Evolutionary conservation across 768 basidiomycete genomes (phyloP).

Genomic region (Butyriboletus loyo): DNA sequence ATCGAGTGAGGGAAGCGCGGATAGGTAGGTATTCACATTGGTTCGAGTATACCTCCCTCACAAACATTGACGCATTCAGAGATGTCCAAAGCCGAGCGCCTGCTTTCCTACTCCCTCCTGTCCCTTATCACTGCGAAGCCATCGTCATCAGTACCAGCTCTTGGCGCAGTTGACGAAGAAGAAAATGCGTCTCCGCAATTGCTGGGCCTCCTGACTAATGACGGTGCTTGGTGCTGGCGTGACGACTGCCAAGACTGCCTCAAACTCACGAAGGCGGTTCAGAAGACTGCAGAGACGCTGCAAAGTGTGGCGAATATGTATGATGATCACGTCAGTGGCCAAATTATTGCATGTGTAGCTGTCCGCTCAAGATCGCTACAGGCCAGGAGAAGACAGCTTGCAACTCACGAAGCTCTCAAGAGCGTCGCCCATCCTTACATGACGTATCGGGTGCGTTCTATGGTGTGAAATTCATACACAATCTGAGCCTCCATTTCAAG

Average conservation of each 20-base stretch:
- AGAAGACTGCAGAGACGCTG: constrained; percentile 69
- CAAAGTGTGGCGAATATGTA: constrained; percentile 76
- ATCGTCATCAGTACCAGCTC: constrained; percentile 45
- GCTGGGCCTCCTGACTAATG: constrained; percentile 62
- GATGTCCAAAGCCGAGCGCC: constrained; percentile 73
- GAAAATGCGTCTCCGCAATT: constrained; percentile 35
- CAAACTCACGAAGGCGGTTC: constrained; percentile 73
- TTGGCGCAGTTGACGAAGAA: constrained; percentile 50
- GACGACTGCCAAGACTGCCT: constrained; percentile 77
- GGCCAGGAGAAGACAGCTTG: constrained; percentile 71
- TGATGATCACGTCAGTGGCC: constrained; percentile 64
- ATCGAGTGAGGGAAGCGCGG: constrained; percentile 60
- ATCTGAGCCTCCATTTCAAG: constrained; percentile 32
- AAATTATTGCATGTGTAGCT: not conserved
- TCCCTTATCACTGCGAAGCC: constrained; percentile 74
- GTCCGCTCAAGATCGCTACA: constrained; percentile 28
- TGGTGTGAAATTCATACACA: not conserved
- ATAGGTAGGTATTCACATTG: constrained; percentile 46
- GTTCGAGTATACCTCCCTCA: not conserved
- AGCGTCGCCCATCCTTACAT: constrained; percentile 72
- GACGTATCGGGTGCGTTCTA: constrained; percentile 56
- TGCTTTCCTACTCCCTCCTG: constrained; percentile 69
- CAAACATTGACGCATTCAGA: constrained; percentile 40
- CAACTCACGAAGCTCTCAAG: constrained; percentile 74
- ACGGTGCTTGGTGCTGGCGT: constrained; percentile 87